Base-by-base conservation (phyloP, 192 early-diverging fungal species). In the Piromyces sp. region DNA sequence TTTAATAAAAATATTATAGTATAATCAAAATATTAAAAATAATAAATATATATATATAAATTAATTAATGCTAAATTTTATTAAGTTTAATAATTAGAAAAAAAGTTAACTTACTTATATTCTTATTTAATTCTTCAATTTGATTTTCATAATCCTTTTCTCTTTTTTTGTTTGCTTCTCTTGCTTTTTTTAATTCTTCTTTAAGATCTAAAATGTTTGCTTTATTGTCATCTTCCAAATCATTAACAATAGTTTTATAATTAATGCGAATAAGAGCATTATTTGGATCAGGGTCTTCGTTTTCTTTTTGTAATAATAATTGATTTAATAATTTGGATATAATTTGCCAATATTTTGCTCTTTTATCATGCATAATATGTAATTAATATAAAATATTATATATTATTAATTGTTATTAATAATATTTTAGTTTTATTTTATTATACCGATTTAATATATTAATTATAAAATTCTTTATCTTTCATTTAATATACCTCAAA, bases 281-380 rank as follows among this genome's bases (percentile, higher is more conserved):
- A 30, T 81, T 81, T 14, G 88, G 88, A 82, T 89, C 88, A 7
- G 84, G 82, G 42, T 89, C 86, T 83, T 89, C 88, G 13, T 80
- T 84, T 79, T 84, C 83, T 36, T 82, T 79, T 82, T 89, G 88
- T 17, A 89, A 68, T 22, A 83, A 83, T 13, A 89, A 80, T 82
- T 89, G 88, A 79, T 87, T 86, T 5, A 89, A 83, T n/a, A 88
- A 78, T 79, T 89, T 89, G 51, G 88, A 87, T 68, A 89, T 87
- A 15, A 89, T 85, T 30, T 86, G 83, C 86, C 88, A 86, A 79
- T 81, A 87, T 33, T 89, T 89, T 85, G 87, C 84, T 82, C 88
- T 89, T 30, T 83, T 1, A n/a, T 29, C 0, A 11, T 7, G n/a
- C n/a, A n/a, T n/a, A n/a, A n/a, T n/a, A n/a, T n/a, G n/a, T n/a